These are phyloP conservation scores for Agrostemma githago DNA, from an alignment of 148 eudicot genomes.

Conservation along the genomic window DNA sequence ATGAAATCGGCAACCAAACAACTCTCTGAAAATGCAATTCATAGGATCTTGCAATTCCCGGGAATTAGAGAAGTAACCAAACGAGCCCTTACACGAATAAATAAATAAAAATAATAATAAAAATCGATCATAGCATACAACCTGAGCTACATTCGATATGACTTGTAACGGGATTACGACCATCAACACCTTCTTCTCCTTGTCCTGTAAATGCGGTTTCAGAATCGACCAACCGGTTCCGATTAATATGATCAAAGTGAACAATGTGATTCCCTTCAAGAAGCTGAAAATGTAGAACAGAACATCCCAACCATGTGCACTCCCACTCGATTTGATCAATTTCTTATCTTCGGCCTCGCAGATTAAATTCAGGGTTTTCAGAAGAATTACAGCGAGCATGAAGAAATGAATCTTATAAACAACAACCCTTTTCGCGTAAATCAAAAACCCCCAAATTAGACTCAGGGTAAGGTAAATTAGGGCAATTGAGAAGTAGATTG, in stretches of 20 bases:
- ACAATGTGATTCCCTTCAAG: slow-evolving; percentile 49
- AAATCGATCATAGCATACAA: too few species aligned
- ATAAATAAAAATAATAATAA: too few species aligned
- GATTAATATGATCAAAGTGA: slow-evolving; percentile 64
- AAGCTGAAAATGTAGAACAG: slow-evolving; percentile 66
- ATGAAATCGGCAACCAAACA: too few species aligned
- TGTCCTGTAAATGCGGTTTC: slow-evolving; percentile 66
- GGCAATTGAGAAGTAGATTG: slow-evolving; percentile 42
- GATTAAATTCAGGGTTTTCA: slow-evolving; percentile 53
- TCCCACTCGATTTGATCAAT: slow-evolving; percentile 53
- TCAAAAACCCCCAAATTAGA: slow-evolving; percentile 33
- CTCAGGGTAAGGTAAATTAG: slow-evolving; percentile 32
- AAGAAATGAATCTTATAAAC: slow-evolving; percentile 52
- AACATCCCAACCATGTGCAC: slow-evolving; percentile 83
- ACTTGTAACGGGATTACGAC: slow-evolving; percentile 69
- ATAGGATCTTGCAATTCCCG: too few species aligned
- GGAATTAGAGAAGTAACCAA: too few species aligned
- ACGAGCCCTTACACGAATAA: too few species aligned
- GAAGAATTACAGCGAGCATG: slow-evolving; percentile 50
- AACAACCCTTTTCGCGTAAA: slow-evolving; percentile 35
- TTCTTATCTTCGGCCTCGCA: slow-evolving; percentile 72
- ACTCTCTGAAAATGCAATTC: too few species aligned
- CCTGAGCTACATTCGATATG: slow-evolving; percentile 60
- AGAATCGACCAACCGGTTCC: slow-evolving; percentile 84
- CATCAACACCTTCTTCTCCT: slow-evolving; percentile 72